phyloP scores from a whole-genome alignment of 441 rosid genomes.

The Omphalea diandra region DNA sequence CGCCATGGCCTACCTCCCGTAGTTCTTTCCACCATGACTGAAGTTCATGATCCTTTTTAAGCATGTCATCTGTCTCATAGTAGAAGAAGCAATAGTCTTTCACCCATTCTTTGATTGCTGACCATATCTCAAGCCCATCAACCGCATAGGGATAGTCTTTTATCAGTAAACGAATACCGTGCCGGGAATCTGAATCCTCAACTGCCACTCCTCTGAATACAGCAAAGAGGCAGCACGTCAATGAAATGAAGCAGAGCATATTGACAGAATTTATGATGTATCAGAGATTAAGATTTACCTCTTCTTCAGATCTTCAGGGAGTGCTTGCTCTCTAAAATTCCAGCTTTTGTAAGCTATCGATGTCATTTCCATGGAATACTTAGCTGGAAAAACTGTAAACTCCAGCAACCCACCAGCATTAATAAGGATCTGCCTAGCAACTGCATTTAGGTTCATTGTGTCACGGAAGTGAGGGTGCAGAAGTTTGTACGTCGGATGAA shows the following conservation, averaged over 20 bases:
- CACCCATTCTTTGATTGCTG: constrained; percentile 66
- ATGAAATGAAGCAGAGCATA: neutral
- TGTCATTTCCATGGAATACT: constrained; percentile 83
- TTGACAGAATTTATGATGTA: neutral
- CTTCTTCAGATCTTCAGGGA: constrained; percentile 77
- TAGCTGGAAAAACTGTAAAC: constrained; percentile 59
- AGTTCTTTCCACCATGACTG: constrained; percentile 82
- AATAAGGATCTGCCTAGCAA: constrained; percentile 67
- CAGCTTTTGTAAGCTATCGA: constrained; percentile 64
- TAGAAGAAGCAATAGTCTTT: constrained; percentile 48
- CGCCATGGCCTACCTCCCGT: constrained; percentile 69
- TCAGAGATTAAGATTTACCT: constrained; percentile 37
- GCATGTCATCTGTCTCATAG: constrained; percentile 50
- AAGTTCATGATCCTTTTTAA: constrained; percentile 49
- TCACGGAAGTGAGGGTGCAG: constrained; percentile 86
- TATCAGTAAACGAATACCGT: constrained; percentile 63
- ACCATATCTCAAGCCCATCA: constrained; percentile 75
- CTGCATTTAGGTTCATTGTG: constrained; percentile 89
- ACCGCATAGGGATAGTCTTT: constrained; percentile 85
- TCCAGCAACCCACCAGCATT: constrained; percentile 82
- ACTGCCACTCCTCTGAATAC: constrained; percentile 77
- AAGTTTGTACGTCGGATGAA: constrained; percentile 81
- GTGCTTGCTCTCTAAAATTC: constrained; percentile 77
- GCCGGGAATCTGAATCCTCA: constrained; percentile 54
- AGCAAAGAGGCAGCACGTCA: neutral